These are phyloP conservation scores for Spatholobus suberectus DNA, from an alignment of 306 rosid genomes.

Conservation along the genomic window DNA sequence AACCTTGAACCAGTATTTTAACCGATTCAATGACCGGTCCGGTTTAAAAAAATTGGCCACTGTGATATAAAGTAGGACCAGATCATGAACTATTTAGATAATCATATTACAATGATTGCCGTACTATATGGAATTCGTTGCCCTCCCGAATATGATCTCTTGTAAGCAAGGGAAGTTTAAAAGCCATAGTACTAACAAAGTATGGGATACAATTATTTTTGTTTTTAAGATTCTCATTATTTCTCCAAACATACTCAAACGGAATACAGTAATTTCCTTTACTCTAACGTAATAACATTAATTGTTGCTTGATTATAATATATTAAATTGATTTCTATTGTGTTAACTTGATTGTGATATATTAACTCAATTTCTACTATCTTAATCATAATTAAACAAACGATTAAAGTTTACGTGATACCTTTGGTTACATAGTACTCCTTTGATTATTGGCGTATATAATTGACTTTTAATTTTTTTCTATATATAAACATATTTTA, in stretches of 20 bases:
- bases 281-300: constrained; percentile 6
- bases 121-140: background rate
- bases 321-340: background rate
- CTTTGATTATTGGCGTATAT: background rate
- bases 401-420: background rate
- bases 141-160: background rate
- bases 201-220: background rate
- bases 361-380: background rate
- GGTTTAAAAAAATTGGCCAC: too few species aligned
- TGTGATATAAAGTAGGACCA: background rate
- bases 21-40: too few species aligned
- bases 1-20: too few species aligned
- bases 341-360: background rate
- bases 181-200: background rate
- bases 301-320: background rate
- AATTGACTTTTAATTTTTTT: background rate
- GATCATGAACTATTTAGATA: background rate
- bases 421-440: background rate
- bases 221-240: background rate
- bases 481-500: background rate
- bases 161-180: background rate
- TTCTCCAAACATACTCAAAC: background rate
- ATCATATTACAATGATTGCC: background rate
- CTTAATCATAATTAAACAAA: background rate
- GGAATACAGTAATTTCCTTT: background rate